phyloP scores from a whole-genome alignment of 345 rosid genomes.

The Salix koriyanagi region DNA sequence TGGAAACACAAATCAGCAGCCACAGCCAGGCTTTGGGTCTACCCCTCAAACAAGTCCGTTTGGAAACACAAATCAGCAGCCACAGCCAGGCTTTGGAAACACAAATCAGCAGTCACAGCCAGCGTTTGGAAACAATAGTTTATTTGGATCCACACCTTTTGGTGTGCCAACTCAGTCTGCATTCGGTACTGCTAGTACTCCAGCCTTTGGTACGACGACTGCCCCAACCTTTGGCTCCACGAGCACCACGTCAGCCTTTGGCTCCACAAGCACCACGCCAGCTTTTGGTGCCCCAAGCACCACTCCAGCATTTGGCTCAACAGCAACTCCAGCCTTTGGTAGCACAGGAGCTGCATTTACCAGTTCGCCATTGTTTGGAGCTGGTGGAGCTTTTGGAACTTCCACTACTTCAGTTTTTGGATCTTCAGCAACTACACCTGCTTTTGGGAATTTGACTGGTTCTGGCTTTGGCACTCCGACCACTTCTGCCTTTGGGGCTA shows the following conservation, averaged over 20 bases:
- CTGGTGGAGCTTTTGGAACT: conserved; percentile 40
- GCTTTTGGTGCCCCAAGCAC: conserved; percentile 46
- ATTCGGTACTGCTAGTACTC: conserved; percentile 25
- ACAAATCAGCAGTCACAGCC: conserved; percentile 67
- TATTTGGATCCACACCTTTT: conserved; percentile 71
- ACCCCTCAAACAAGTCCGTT: too few relatives aligned
- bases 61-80: conserved; percentile 56
- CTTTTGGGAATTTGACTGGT: conserved; percentile 50
- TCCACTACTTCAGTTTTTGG: conserved; percentile 26
- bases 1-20: conserved; percentile 57
- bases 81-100: conserved; percentile 72
- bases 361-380: conserved; percentile 12
- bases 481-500: conserved; percentile 28
- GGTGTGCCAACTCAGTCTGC: conserved; percentile 50
- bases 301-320: conserved; percentile 47
- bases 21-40: conserved; percentile 56
- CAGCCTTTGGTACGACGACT: conserved; percentile 21
- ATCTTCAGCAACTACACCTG: conserved; percentile 27
- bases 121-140: conserved; percentile 49
- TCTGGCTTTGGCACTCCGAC: conserved; percentile 49
- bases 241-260: conserved; percentile 46
- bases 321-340: conserved; percentile 35
- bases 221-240: conserved; percentile 51
- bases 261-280: conserved; percentile 35
- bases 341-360: conserved; percentile 44